Evolutionary conservation across 331 rosid genomes (phyloP).

Genomic region (Acacia pycnantha): DNA sequence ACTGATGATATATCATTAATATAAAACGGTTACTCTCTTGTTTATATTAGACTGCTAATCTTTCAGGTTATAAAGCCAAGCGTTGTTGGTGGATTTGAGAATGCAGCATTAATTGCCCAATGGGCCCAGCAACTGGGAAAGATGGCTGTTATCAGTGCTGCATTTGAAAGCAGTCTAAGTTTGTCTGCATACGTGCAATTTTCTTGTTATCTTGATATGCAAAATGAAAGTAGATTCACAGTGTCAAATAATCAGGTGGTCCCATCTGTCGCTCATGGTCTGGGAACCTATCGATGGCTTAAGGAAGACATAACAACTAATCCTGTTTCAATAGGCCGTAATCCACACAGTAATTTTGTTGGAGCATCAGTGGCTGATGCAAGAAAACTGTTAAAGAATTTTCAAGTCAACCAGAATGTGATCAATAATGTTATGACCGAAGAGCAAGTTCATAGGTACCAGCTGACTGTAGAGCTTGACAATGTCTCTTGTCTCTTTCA

Average conservation of each 20-base stretch:
- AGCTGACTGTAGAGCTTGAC: constrained; percentile 39
- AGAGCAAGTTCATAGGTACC: constrained; percentile 50
- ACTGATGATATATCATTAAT: constrained; percentile 8
- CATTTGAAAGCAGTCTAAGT: constrained; percentile 91
- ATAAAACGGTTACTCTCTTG: constrained; percentile 4
- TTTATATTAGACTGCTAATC: constrained; percentile 5
- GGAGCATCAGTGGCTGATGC: constrained; percentile 83
- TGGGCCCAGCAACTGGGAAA: constrained; percentile 91
- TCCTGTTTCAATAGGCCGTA: constrained; percentile 55
- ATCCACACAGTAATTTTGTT: constrained; percentile 56
- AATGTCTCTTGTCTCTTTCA: constrained; percentile 52
- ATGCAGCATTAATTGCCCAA: constrained; percentile 67
- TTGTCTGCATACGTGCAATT: constrained; percentile 83
- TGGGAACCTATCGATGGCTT: constrained; percentile 94
- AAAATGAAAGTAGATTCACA: constrained; percentile 41
- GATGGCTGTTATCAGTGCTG: constrained; percentile 88
- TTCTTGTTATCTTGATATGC: constrained; percentile 71
- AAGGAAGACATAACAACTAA: constrained; percentile 67
- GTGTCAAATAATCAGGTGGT: constrained; percentile 34
- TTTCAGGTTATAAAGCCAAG: constrained; percentile 95
- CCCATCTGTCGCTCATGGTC: constrained; percentile 79
- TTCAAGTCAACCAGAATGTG: constrained; percentile 56
- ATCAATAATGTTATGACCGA: constrained; percentile 38
- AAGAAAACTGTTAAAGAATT: constrained; percentile 47
- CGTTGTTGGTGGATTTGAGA: constrained; percentile 92